phyloP scores from a whole-genome alignment of 1,284 basidiomycete genomes.

The Heterobasidion parviporum region DNA sequence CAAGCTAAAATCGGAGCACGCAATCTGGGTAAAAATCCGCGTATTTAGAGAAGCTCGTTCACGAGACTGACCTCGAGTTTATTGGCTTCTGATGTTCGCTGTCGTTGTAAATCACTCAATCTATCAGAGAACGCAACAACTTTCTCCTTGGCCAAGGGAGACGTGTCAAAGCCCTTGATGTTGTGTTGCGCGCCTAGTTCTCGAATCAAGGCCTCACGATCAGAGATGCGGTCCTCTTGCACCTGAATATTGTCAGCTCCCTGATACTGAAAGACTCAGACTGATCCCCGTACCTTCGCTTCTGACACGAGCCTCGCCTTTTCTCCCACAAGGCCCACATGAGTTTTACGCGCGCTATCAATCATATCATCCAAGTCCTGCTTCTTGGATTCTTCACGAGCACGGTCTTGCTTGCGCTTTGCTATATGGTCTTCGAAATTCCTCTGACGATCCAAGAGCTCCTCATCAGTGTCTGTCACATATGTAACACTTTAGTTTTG shows the following conservation, averaged over 20 bases:
- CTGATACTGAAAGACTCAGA: neutral
- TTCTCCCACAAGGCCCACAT: conserved; percentile 48
- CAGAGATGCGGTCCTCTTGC: conserved; percentile 65
- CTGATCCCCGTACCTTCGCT: conserved; percentile 40
- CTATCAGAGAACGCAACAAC: conserved; percentile 63
- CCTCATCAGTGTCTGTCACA: conserved; percentile 67
- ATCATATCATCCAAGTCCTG: conserved; percentile 62
- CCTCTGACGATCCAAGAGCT: conserved; percentile 58
- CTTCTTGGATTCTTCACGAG: conserved; percentile 37
- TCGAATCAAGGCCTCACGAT: conserved; percentile 70
- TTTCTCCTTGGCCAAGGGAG: conserved; percentile 57
- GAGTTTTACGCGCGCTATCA: conserved; percentile 38
- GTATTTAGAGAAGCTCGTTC: neutral
- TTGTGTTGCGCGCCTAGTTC: conserved; percentile 62
- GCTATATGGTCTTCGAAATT: conserved; percentile 69
- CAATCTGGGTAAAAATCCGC: neutral
- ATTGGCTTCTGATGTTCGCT: conserved; percentile 48
- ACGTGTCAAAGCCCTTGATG: conserved; percentile 68
- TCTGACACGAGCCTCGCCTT: conserved; percentile 60
- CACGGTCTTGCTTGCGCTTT: conserved; percentile 42
- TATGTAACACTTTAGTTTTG: conserved; percentile 1
- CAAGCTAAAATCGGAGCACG: conserved; percentile 25
- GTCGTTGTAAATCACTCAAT: conserved; percentile 49
- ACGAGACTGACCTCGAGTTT: conserved; percentile 44
- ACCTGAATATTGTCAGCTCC: conserved; percentile 35